Evolutionary conservation across 352 stramenopile genomes (phyloP).

Genomic region (Pythium oligandrum): DNA sequence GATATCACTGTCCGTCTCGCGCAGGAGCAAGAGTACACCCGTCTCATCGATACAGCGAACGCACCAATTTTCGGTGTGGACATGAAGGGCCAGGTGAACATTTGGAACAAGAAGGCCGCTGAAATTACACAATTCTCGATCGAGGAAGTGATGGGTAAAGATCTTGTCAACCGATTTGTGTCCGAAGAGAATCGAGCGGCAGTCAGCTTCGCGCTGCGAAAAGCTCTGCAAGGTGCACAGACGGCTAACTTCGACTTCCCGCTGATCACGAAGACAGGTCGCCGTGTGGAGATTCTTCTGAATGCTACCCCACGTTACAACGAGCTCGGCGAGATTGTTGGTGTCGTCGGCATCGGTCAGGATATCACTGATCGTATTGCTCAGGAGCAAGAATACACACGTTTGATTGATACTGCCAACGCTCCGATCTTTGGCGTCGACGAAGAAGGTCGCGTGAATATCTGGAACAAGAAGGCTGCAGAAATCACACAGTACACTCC

Average conservation of each 20-base stretch:
- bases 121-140: slow-evolving; percentile 46
- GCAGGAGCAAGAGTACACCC: slow-evolving; percentile 54
- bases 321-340: slow-evolving; percentile 21
- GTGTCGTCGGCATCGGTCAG: slow-evolving; percentile 39
- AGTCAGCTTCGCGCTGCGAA: slow-evolving; percentile 19
- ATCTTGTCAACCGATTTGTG: slow-evolving; percentile 49
- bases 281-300: slow-evolving; percentile 20
- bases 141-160: slow-evolving; percentile 25
- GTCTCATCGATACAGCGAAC: slow-evolving; percentile 52
- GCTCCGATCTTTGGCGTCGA: slow-evolving; percentile 83
- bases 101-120: slow-evolving; percentile 46
- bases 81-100: slow-evolving; percentile 49
- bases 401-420: slow-evolving; percentile 85
- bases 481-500: slow-evolving; percentile 84
- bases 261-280: slow-evolving; percentile 35
- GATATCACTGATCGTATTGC: slow-evolving; percentile 35
- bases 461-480: slow-evolving; percentile 85
- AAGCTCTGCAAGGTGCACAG: slow-evolving; percentile 42
- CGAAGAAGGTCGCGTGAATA: slow-evolving; percentile 56
- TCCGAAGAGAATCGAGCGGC: slow-evolving; percentile 26
- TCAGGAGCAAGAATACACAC: slow-evolving; percentile 74
- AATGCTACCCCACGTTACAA: slow-evolving; percentile 18
- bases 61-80: slow-evolving; percentile 66
- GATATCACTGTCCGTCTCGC: slow-evolving; percentile 47
- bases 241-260: slow-evolving; percentile 84